Evolutionary conservation across 495 filamentous ascomycete genomes (phyloP).

Genomic region (Xylaria castorea): DNA sequence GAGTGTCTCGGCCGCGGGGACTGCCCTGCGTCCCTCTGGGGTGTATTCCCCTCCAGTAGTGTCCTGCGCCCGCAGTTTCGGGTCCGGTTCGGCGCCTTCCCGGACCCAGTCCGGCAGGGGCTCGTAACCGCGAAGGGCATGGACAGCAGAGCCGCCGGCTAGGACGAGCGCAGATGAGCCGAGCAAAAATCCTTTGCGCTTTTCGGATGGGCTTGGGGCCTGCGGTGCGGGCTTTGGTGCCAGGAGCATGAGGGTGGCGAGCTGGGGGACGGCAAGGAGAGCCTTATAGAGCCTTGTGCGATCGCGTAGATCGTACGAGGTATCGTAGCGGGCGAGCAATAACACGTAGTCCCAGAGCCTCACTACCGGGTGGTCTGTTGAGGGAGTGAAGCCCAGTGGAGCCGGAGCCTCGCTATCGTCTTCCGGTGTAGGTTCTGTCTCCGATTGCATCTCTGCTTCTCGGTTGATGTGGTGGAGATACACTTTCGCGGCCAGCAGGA

Average conservation of each 20-base stretch:
- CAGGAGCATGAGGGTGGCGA: slow-evolving; percentile 87
- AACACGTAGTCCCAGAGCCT: slow-evolving; percentile 85
- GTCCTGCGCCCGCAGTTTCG: slow-evolving; percentile 67
- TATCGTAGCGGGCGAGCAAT: slow-evolving; percentile 86
- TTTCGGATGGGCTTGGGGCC: slow-evolving; percentile 81
- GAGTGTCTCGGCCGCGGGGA: slow-evolving; percentile 70
- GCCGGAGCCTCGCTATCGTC: slow-evolving; percentile 35
- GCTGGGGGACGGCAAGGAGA: slow-evolving; percentile 78
- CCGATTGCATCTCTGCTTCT: slow-evolving; percentile 41
- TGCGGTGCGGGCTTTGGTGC: slow-evolving; percentile 95
- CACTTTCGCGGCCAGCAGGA: slow-evolving; percentile 90
- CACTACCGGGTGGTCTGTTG: slow-evolving; percentile 70
- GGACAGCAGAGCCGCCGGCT: slow-evolving; percentile 72
- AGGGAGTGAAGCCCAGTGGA: slow-evolving; percentile 39
- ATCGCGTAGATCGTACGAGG: slow-evolving; percentile 93
- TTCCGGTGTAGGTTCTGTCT: slow-evolving; percentile 18
- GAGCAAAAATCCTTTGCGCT: slow-evolving; percentile 73
- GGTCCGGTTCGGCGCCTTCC: slow-evolving; percentile 78
- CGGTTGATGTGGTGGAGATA: slow-evolving; percentile 87
- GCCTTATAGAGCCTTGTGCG: slow-evolving; percentile 86
- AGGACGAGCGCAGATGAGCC: slow-evolving; percentile 86
- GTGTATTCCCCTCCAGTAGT: slow-evolving; percentile 43
- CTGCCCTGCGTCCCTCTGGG: slow-evolving; percentile 44
- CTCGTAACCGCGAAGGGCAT: slow-evolving; percentile 77
- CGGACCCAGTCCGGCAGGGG: slow-evolving; percentile 84